Evolutionary conservation across 306 rosid genomes (phyloP), one percentile per base, ranked within the genome.

Genomic region (Comarum palustre): DNA sequence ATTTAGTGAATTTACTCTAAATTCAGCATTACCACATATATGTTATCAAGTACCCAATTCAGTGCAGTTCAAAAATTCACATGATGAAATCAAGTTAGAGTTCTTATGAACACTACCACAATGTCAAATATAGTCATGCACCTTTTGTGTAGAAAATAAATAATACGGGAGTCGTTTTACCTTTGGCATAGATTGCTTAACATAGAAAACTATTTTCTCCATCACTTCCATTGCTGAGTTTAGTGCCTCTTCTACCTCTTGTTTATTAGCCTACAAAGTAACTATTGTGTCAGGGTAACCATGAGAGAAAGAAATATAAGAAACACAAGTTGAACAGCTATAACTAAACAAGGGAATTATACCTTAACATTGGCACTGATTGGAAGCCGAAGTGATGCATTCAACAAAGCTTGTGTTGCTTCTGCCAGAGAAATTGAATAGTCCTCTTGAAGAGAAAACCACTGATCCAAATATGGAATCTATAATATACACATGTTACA

Each of bases 381-480:
- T 69, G 96, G 93, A 84, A 89, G 88, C 77, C 77, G 96, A 73
- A 78, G 78, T 17, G 93, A 89, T 52, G 91, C 86, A 72, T 92
- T 92, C 75, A 84, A 55, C 88, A 92, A 72, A 71, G 93, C 97
- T 68, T 76, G 86, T 72, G 48, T 72, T 43, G 75, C 77, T 85
- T 89, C 97, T 47, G 86, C 73, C 68, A 88, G 77, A 66, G 84
- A 85, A 73, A 73, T 39, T 11, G 92, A 86, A 82, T 86, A 90
- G 62, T 84, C 93, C 79, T 60, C 93, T 55, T 86, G 81, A 38
- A 89, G 72, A 73, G 72, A 50, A 48, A 88, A 85, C 97, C 97
- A 92, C 83, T 85, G 90, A 65, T 86, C 90, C 82, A 92, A 72
- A 75, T 78, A 81, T 27, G 96, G 92, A 81, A 84, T 82, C 97